Percentiles rank a stretch among this genome's conserved stretches.
These are phyloP conservation scores for Ustilaginoidea virens DNA, from an alignment of 2,329 filamentous ascomycete species.

Conservation along the genomic window DNA sequence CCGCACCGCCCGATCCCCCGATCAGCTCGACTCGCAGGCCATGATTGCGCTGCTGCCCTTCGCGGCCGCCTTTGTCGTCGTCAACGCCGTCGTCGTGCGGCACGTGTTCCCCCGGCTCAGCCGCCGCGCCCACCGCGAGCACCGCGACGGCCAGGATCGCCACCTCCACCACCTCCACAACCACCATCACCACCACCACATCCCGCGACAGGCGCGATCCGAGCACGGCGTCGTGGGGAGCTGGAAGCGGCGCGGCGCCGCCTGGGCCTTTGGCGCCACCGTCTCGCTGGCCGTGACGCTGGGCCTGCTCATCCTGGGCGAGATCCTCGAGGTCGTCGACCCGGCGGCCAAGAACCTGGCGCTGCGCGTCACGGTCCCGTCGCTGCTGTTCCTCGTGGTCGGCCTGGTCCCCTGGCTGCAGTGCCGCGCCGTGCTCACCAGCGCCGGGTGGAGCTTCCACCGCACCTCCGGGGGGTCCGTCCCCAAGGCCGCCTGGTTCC, in stretches of 20 bases:
- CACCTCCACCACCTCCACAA: constrained; percentile 38
- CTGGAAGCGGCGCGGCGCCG: constrained; percentile 34
- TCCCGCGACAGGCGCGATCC: constrained; percentile 41
- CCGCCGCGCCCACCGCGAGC: constrained; percentile 32
- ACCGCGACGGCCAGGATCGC: constrained; percentile 39
- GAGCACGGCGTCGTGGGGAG: constrained; percentile 41
- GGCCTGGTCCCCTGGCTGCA: constrained; percentile 66
- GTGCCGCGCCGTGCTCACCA: constrained; percentile 47
- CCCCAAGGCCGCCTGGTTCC: constrained; percentile 45
- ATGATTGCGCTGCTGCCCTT: constrained; percentile 54
- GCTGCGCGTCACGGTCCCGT: constrained; percentile 52
- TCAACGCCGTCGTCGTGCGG: constrained; percentile 46
- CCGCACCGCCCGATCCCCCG: constrained; percentile 32
- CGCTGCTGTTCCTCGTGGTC: constrained; percentile 56
- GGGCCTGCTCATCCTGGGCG: constrained; percentile 67
- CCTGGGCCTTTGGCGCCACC: constrained; percentile 58
- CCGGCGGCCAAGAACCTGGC: constrained; percentile 51
- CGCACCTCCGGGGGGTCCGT: constrained; percentile 38
- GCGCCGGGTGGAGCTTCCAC: constrained; percentile 46
- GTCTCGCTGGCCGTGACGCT: constrained; percentile 64
- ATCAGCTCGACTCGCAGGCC: constrained; percentile 25
- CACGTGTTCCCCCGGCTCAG: constrained; percentile 62
- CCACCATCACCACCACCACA: constrained; percentile 43
- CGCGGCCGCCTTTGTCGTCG: constrained; percentile 49
- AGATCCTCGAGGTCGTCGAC: constrained; percentile 64